A percentile compares a stretch with the other conserved stretches of the same genome.
phyloP scores from a whole-genome alignment of 164 flowering plant genomes.

The Chimonanthus praecox region DNA sequence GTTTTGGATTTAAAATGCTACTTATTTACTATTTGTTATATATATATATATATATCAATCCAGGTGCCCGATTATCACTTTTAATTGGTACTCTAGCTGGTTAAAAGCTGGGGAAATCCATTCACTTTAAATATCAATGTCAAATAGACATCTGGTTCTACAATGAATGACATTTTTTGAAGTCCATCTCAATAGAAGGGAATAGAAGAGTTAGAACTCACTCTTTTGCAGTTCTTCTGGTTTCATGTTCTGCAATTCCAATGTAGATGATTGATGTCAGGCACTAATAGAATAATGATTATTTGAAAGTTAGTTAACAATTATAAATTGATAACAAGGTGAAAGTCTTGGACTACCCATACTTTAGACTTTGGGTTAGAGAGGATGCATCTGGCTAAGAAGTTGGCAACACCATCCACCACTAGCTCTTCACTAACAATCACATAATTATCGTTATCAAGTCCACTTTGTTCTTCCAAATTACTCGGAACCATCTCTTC shows the following conservation, averaged over 20 bases:
- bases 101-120: too few relatives aligned
- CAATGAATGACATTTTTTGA: neutral
- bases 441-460: conserved; percentile 77
- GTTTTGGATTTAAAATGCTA: too few relatives aligned
- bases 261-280: conserved; percentile 14
- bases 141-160: too few relatives aligned
- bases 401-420: conserved; percentile 90
- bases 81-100: too few relatives aligned
- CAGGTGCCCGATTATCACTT: too few relatives aligned
- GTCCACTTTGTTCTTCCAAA: conserved; percentile 72
- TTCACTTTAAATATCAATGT: too few relatives aligned
- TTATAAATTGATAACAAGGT: neutral
- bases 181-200: neutral
- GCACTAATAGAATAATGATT: too few relatives aligned
- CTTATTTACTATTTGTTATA: too few relatives aligned
- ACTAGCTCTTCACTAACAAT: conserved; percentile 75
- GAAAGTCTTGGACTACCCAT: conserved; percentile 1
- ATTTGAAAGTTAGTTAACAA: neutral
- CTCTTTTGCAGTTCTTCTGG: conserved; percentile 80
- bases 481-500: conserved; percentile 61
- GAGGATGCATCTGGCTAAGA: conserved; percentile 83
- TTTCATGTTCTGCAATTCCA: conserved; percentile 58
- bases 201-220: conserved; percentile 27
- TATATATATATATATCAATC: too few relatives aligned
- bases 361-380: conserved; percentile 82